Evolutionary conservation across 306 rosid species (phyloP).

Genomic region (Vigna hirtella): DNA sequence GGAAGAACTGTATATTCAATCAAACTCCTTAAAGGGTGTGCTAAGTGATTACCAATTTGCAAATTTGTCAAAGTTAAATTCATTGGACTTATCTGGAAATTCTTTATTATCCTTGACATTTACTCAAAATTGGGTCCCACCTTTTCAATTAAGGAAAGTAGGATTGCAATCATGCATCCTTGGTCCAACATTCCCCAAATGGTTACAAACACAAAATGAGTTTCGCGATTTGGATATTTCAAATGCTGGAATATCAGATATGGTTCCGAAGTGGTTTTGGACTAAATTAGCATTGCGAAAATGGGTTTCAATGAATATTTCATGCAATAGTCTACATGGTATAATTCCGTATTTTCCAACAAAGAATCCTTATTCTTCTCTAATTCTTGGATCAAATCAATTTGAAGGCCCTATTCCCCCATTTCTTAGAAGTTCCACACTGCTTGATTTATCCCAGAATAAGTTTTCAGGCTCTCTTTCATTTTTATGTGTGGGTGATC

Average conservation of each 20-base stretch:
- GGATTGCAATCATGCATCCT: not conserved
- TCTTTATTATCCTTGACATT: not conserved
- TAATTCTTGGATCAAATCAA: not conserved
- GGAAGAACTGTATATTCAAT: not conserved
- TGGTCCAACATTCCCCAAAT: conserved; percentile 39
- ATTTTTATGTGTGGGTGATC: conserved; percentile 16
- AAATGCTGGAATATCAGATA: not conserved
- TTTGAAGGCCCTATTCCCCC: conserved; percentile 37
- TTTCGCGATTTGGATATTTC: accelerated
- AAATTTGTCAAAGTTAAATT: not conserved
- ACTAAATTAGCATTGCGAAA: not conserved
- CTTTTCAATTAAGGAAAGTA: not conserved
- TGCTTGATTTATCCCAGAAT: conserved; percentile 32
- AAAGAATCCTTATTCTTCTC: too few relatives aligned
- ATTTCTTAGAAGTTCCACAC: not conserved
- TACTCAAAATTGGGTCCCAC: not conserved
- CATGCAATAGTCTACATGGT: not conserved
- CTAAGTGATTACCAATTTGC: conserved; percentile 20
- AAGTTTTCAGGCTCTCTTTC: conserved; percentile 11
- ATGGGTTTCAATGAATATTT: not conserved
- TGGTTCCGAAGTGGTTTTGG: conserved; percentile 37
- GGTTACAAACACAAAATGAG: conserved; percentile 27
- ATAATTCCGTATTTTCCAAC: not conserved
- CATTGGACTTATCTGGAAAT: not conserved
- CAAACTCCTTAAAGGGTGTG: conserved; percentile 28